Base-by-base conservation (phyloP, 257 asterid species). In the Scutellaria galericulata region DNA sequence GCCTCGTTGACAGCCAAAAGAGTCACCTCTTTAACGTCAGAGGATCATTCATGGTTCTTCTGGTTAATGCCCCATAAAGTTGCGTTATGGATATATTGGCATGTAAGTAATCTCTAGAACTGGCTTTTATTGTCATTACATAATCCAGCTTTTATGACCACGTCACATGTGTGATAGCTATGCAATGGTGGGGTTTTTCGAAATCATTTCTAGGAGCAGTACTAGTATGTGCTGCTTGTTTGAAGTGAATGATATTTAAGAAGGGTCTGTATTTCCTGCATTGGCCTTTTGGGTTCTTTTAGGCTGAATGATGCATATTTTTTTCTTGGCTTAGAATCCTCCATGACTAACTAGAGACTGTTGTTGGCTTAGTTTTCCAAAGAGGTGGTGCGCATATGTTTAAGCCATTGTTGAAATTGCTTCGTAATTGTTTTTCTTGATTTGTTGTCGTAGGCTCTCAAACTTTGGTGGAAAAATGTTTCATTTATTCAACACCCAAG, bases 1-100 rank as follows among this genome's bases (percentile, higher is more conserved):
- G 99, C 99, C 54, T 79, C 96, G 57, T 81, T 95, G 86, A 87
- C 81, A 46, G 99, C 97, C 77, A 92, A 81, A 84, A 83, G 79
- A 84, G 89, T 88, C 45, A 41, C 78, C 54, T 68, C 87, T 53
- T 77, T 69, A 67, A 37, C 46, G 5, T 70, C 77, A 13, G 83
- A 70, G 42, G 90, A 88, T 83, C 87, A 82, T 45, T 78, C 88
- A n/a, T 46, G 67, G 71, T 92, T 88, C 79, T 95, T 92, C 86
- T 94, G 97, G 98, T 83, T 91, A 87, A 95, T 95, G 98, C 97
- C 99, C 64, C 99, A 95, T 80, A 88, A 87, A 79, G 97, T 91
- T 74, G 95, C 98, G 0, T 40, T 92, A 22, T 90, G 96, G 98
- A 95, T 95, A 82, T 91, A 95, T 82, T 95, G 97, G 98, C 96